Evolutionary conservation across 805 yeast species (phyloP).

Genomic region (Hanseniaspora opuntiae): DNA sequence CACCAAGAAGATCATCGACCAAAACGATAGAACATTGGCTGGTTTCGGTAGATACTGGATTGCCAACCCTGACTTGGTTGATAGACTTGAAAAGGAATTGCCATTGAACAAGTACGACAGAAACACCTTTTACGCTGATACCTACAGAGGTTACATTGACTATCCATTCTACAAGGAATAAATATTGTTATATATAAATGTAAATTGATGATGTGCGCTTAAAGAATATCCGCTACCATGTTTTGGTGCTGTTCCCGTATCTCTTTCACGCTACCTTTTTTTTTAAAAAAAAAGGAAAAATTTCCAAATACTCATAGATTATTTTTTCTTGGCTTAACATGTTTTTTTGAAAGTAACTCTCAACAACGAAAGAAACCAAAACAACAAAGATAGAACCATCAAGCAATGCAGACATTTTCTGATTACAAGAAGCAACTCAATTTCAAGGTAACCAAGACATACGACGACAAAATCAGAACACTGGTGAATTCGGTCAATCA

Average conservation of each 20-base stretch:
- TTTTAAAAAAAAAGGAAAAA: too few relatives aligned
- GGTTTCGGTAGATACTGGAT: conserved; percentile 37
- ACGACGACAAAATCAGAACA: conserved; percentile 6
- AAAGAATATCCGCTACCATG: too few relatives aligned
- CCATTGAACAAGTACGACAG: conserved; percentile 36
- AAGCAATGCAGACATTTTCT: not conserved
- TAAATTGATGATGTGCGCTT: not conserved
- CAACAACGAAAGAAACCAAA: too few relatives aligned
- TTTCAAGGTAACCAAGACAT: conserved; percentile 6
- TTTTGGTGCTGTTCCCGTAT: too few relatives aligned
- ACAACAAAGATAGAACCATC: not conserved
- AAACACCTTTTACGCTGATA: conserved; percentile 32
- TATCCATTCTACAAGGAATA: conserved; percentile 26
- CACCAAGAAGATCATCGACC: conserved; percentile 22
- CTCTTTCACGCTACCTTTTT: too few relatives aligned
- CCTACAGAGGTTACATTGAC: conserved; percentile 31
- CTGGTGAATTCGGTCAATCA: conserved; percentile 3
- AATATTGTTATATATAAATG: not conserved
- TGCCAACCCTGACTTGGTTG: conserved; percentile 43
- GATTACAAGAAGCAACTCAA: conserved; percentile 7
- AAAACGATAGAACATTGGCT: conserved; percentile 33
- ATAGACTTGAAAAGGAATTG: conserved; percentile 30
- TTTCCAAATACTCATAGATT: too few relatives aligned
- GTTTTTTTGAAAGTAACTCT: too few relatives aligned
- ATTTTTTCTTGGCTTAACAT: too few relatives aligned